phyloP scores from a whole-genome alignment of 176 grass and related monocot species.

The sorghum (Sorghum bicolor) region Sorghum_bicolor_NCBIv3 NC_012871.2:70879501-70880000 shows the following conservation, averaged over 20 bases:
- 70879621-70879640: not conserved
- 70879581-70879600: not conserved
- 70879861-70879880: slow-evolving; percentile 20
- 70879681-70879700: no score
- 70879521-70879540: not conserved
- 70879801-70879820: not conserved
- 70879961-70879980: slow-evolving; percentile 4
- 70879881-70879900: not conserved
- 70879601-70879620: not conserved
- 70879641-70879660: not conserved
- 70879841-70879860: not conserved
- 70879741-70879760: not conserved
- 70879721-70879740: slow-evolving; percentile 8
- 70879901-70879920: slow-evolving; percentile 7
- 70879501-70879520: not conserved
- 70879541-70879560: not conserved
- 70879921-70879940: slow-evolving; percentile 25
- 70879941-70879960: not conserved
- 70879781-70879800: not conserved
- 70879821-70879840: slow-evolving; percentile 21
- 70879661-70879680: not conserved
- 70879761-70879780: not conserved
- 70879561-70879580: not conserved
- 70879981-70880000: not conserved
- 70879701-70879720: not conserved